Percentiles rank a stretch among this genome's conserved stretches.
These are phyloP conservation scores for Amylostereum areolatum DNA, from an alignment of 1,284 basidiomycete species.

Conservation along the genomic window DNA sequence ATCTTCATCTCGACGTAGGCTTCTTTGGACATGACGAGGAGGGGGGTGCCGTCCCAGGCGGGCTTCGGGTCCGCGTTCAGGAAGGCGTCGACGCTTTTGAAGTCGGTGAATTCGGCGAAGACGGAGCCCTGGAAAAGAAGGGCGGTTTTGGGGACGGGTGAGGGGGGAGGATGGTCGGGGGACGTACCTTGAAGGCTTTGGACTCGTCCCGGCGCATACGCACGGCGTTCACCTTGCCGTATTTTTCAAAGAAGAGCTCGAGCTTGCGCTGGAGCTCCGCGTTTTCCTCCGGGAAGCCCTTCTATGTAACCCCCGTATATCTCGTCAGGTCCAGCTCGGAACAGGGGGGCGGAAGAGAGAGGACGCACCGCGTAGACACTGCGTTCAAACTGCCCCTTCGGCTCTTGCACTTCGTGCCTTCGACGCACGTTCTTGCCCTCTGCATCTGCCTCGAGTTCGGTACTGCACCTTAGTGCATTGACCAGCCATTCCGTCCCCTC, in stretches of 20 bases:
- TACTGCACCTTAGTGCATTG: constrained; percentile 56
- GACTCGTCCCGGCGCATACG: constrained; percentile 79
- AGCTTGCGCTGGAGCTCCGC: constrained; percentile 69
- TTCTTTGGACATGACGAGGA: constrained; percentile 88
- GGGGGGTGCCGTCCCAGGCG: constrained; percentile 67
- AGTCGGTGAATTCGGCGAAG: constrained; percentile 85
- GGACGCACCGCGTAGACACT: constrained; percentile 78
- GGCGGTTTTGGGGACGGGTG: too few species aligned
- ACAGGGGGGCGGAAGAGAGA: neutral
- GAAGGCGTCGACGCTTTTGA: constrained; percentile 70
- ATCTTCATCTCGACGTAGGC: constrained; percentile 97
- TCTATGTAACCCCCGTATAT: constrained; percentile 59
- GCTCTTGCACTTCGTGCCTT: constrained; percentile 63
- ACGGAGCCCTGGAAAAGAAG: constrained; percentile 72
- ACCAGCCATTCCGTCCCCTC: constrained; percentile 64
- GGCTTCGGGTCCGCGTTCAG: constrained; percentile 77
- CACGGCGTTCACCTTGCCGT: constrained; percentile 81
- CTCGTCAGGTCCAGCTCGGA: too few species aligned
- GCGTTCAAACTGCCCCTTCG: constrained; percentile 70
- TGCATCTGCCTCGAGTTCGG: constrained; percentile 75
- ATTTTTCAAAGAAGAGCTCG: constrained; percentile 80
- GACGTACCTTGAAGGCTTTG: constrained; percentile 77
- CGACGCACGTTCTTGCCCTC: constrained; percentile 72
- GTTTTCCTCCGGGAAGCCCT: constrained; percentile 83
- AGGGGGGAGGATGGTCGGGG: neutral